These are phyloP conservation scores for Trametes gibbosa DNA, from an alignment of 768 basidiomycete genomes.

Conservation along the genomic window DNA sequence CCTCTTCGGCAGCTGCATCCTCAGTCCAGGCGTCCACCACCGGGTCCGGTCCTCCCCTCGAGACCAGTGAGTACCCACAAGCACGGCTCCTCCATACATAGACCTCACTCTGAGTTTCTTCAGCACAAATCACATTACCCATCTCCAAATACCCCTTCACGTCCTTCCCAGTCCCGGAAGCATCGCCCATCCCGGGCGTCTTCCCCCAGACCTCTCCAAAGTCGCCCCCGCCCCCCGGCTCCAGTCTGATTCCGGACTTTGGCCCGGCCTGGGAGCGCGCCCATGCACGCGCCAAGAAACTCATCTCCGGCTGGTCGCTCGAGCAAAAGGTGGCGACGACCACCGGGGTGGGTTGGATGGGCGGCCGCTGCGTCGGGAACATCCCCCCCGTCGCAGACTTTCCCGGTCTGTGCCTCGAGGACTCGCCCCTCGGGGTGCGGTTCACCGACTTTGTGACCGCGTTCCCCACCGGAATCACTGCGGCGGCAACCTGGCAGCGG, in stretches of 20 bases:
- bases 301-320: conserved; percentile 51
- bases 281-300: conserved; percentile 19
- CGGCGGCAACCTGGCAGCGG: conserved; percentile 81
- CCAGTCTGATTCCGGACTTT: conserved; percentile 44
- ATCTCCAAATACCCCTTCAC: conserved; percentile 47
- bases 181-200: conserved; percentile 48
- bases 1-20: conserved; percentile 7
- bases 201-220: conserved; percentile 56
- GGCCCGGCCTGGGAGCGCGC: conserved; percentile 23
- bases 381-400: conserved; percentile 52
- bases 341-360: conserved; percentile 67
- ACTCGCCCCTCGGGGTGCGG: conserved; percentile 79
- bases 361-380: conserved; percentile 69
- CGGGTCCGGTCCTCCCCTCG: conserved; percentile 21
- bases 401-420: conserved; percentile 75
- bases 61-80: conserved; percentile 28
- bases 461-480: conserved; percentile 84
- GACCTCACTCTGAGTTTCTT: background rate
- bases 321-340: conserved; percentile 63
- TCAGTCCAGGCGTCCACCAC: conserved; percentile 2
- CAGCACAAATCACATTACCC: conserved; percentile 34
- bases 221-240: conserved; percentile 49
- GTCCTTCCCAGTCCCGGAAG: conserved; percentile 61
- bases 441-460: conserved; percentile 67
- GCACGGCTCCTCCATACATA: no score